Conservation (phyloP, 441 rosid species). For the Capsella rubella region DNA sequence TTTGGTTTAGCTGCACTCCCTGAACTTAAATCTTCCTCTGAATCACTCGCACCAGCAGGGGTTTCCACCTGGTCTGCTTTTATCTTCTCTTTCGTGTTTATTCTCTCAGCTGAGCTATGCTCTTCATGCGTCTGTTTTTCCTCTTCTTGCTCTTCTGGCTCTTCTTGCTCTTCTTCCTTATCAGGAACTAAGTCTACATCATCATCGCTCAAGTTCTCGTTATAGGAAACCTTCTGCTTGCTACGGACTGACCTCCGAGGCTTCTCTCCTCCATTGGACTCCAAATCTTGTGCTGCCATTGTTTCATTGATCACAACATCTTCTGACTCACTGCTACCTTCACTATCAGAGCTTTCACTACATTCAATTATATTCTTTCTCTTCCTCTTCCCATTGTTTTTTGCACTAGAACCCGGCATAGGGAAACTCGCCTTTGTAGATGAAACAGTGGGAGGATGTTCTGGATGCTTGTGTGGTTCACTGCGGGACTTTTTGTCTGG, state of each 20-base stretch:
- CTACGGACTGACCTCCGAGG: conserved; percentile 80
- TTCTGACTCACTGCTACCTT: conserved; percentile 58
- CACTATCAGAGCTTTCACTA: conserved; percentile 66
- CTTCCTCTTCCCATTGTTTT: conserved; percentile 57
- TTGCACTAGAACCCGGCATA: conserved; percentile 45
- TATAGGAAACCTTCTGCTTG: conserved; percentile 75
- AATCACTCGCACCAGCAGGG: conserved; percentile 40
- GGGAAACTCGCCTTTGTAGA: conserved; percentile 44
- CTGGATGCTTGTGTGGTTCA: conserved; percentile 49
- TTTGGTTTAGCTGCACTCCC: conserved; percentile 45
- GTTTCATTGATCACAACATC: conserved; percentile 51
- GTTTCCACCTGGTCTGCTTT: conserved; percentile 40
- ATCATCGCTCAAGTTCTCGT: conserved; percentile 79
- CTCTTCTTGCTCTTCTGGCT: conserved; percentile 29
- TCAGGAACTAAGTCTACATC: conserved; percentile 47
- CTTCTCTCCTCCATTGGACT: conserved; percentile 45
- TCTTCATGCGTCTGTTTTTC: conserved; percentile 48
- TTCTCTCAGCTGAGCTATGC: conserved; percentile 40
- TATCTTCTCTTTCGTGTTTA: conserved; percentile 42
- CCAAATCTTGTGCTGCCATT: conserved; percentile 42
- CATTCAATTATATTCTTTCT: conserved; percentile 60
- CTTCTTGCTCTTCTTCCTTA: conserved; percentile 45
- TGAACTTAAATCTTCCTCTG: conserved; percentile 41
- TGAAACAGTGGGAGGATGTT: conserved; percentile 45
- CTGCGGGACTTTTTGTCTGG: conserved; percentile 52